Evolutionary conservation across 2,329 filamentous ascomycete species (phyloP).

Genomic region (Xylariaceae sp.): DNA sequence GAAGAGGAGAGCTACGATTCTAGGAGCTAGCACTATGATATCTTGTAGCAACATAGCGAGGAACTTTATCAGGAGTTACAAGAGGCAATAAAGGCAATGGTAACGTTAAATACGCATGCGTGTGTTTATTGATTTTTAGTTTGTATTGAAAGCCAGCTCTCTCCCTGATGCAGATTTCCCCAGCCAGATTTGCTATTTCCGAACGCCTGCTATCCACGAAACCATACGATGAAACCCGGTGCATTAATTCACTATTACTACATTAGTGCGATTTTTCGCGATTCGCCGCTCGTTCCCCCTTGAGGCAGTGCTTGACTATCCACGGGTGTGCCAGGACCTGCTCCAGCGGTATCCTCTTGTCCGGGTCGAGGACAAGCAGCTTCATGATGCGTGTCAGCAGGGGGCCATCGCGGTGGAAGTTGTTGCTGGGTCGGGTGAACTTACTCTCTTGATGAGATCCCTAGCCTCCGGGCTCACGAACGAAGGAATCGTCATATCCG

Average conservation of each 20-base stretch:
- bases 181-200: conserved; percentile 6
- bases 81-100: not conserved
- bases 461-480: conserved; percentile 89
- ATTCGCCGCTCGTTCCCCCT: conserved; percentile 57
- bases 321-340: conserved; percentile 89
- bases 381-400: conserved; percentile 39
- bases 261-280: conserved; percentile 48
- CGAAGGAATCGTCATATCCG: conserved; percentile 88
- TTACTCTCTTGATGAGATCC: conserved; percentile 88
- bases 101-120: conserved; percentile 13
- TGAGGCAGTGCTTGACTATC: conserved; percentile 93
- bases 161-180: conserved; percentile 27
- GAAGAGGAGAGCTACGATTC: too few relatives aligned
- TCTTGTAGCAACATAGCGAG: conserved; percentile 12
- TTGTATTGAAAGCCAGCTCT: conserved; percentile 22
- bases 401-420: conserved; percentile 10
- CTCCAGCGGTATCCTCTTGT: conserved; percentile 88
- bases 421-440: conserved; percentile 32
- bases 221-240: conserved; percentile 25
- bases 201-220: conserved; percentile 22
- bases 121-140: conserved; percentile 3
- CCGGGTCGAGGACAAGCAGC: conserved; percentile 89
- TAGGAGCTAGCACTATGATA: not conserved
- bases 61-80: too few relatives aligned
- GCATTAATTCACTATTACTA: conserved; percentile 23